Base-by-base conservation (phyloP, 306 rosid genomes). In the Sophora flavescens region DNA sequence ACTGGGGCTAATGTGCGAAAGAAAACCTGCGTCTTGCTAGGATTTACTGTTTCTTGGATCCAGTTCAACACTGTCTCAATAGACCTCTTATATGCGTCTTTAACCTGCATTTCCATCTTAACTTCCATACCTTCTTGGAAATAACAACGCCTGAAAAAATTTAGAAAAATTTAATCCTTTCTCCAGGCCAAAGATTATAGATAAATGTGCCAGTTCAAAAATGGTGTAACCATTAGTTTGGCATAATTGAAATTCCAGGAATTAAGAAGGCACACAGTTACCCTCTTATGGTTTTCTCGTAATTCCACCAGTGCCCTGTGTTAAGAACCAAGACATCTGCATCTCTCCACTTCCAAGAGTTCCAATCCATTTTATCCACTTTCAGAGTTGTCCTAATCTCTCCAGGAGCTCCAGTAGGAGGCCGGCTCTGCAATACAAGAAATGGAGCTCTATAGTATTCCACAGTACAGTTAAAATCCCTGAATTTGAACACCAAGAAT, bases 271-370 rank as follows among this genome's bases (percentile, higher is more conserved):
- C 18, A 45, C 16, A 44, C 3, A 10, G 5, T 80, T 90, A 91
- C 98, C 93, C 98, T 88, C 92, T 84, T n/a, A 91, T 80, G 61
- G 98, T 93, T 81, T 93, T 91, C 89, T 87, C 93, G 36, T 87
- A 87, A 81, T 91, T 93, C 98, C 98, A 93, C 97, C 98, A 93
- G 72, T 89, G 98, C 48, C 98, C 97, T n/a, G 98, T 88, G 80
- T 91, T 91, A 51, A 93, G 89, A 73, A 93, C 82, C 82, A 93
- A 39, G 45, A 89, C 70, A 84, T 93, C 93, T 2, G 98, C 97
- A 80, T 89, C 88, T 54, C 82, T 89, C 98, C 98, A 93, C 79
- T 80, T 85, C 41, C 61, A 39, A 73, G 93, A 87, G 65, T 79
- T 79, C 97, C 97, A 93, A 83, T 93, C 98, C 98, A 93, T 93